phyloP scores from a whole-genome alignment of 768 basidiomycete genomes.

The Lentinula guzmanii region DNA sequence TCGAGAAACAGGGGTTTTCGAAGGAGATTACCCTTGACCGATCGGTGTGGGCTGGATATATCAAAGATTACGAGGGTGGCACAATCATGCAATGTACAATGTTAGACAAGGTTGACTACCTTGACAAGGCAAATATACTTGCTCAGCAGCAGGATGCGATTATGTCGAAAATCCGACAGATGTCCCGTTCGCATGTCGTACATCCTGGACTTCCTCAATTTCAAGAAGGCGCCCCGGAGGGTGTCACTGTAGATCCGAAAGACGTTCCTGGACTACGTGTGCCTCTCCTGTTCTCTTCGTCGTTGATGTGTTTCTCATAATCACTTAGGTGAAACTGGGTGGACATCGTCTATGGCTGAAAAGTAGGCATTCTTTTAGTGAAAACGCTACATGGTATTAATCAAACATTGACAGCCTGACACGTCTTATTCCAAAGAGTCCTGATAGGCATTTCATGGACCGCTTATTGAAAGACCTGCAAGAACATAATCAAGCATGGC shows the following conservation, averaged over 20 bases:
- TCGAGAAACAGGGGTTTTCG: slow-evolving; percentile 98
- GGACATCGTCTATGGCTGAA: slow-evolving; percentile 79
- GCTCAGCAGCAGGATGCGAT: slow-evolving; percentile 85
- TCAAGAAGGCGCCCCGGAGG: slow-evolving; percentile 48
- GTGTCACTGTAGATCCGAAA: slow-evolving; percentile 55
- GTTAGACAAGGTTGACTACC: slow-evolving; percentile 88
- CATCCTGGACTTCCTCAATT: slow-evolving; percentile 78
- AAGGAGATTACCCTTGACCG: slow-evolving; percentile 94
- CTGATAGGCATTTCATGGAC: slow-evolving; percentile 66
- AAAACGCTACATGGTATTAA: not conserved
- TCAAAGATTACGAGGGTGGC: slow-evolving; percentile 99
- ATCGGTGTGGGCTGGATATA: slow-evolving; percentile 95
- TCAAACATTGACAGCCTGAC: slow-evolving; percentile 16
- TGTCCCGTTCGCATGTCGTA: slow-evolving; percentile 82
- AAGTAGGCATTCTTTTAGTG: slow-evolving; percentile 38
- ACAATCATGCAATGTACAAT: slow-evolving; percentile 99
- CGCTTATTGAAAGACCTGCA: slow-evolving; percentile 75
- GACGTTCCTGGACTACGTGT: slow-evolving; percentile 85
- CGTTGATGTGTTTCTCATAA: not conserved
- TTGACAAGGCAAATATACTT: slow-evolving; percentile 72
- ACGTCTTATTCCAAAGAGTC: slow-evolving; percentile 43
- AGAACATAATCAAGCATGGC: slow-evolving; percentile 77
- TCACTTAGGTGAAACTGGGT: slow-evolving; percentile 76
- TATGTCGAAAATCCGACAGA: slow-evolving; percentile 79
- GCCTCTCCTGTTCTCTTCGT: slow-evolving; percentile 2